Conservation (phyloP, 1,284 basidiomycete genomes). For the Peniophora sp. region DNA sequence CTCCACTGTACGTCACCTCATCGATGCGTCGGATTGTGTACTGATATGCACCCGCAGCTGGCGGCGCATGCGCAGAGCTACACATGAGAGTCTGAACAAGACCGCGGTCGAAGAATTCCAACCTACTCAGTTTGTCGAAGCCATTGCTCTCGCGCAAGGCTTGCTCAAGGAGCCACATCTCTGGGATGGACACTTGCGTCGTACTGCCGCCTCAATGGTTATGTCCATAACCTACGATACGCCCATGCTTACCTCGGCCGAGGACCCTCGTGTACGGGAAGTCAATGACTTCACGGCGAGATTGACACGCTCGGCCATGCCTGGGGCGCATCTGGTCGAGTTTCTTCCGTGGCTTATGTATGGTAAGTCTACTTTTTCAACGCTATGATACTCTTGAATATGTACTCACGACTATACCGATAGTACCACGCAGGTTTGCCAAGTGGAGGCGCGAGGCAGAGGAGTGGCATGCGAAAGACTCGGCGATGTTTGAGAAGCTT, state of each 20-base stretch:
- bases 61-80: slow-evolving; percentile 7
- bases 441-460: slow-evolving; percentile 13
- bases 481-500: slow-evolving; percentile 13
- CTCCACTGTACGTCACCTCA: slow-evolving; percentile 4
- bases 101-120: slow-evolving; percentile 8
- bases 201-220: slow-evolving; percentile 10
- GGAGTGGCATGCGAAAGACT: slow-evolving; percentile 11
- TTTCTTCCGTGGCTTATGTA: slow-evolving; percentile 10
- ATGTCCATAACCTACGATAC: slow-evolving; percentile 10
- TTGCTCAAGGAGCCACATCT: slow-evolving; percentile 3
- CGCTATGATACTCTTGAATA: too few relatives aligned
- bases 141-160: slow-evolving; percentile 4
- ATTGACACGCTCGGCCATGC: slow-evolving; percentile 4
- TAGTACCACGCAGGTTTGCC: slow-evolving; percentile 7
- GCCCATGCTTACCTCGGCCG: slow-evolving; percentile 6
- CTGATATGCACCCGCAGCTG: slow-evolving; percentile 1
- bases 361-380: slow-evolving; percentile 1
- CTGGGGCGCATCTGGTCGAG: slow-evolving; percentile 9
- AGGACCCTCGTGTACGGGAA: slow-evolving; percentile 3
- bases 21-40: neutral
- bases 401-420: neutral
- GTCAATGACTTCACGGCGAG: slow-evolving; percentile 9
- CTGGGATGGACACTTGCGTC: slow-evolving; percentile 9
- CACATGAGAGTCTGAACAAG: neutral
- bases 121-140: slow-evolving; percentile 5